These are phyloP conservation scores for Mucuna pruriens DNA, from an alignment of 306 rosid genomes.

Conservation along the genomic window DNA sequence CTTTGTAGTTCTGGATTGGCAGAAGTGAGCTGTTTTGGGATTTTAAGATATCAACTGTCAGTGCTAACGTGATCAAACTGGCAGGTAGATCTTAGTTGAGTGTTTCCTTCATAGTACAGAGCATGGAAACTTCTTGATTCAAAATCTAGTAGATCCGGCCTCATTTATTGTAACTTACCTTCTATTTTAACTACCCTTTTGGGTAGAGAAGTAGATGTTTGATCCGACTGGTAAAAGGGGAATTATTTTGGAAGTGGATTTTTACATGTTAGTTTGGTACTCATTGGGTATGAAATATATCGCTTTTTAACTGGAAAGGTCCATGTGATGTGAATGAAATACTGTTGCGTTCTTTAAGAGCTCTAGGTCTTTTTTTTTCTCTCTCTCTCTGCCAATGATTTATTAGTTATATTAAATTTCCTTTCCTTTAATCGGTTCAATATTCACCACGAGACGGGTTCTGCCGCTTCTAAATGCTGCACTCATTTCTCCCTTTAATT, in stretches of 20 bases:
- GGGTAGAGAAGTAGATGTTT: conserved; percentile 30
- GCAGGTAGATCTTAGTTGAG: conserved; percentile 52
- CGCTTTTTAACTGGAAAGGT: neutral
- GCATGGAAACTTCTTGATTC: conserved; percentile 42
- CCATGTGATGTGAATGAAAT: conserved; percentile 11
- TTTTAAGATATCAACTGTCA: conserved; percentile 38
- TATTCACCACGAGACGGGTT: neutral
- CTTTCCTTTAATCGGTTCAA: neutral
- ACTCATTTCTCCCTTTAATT: neutral
- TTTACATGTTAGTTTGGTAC: conserved; percentile 3
- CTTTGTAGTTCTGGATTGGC: conserved; percentile 45
- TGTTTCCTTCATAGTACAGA: conserved; percentile 42
- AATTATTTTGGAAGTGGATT: conserved; percentile 35
- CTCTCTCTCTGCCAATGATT: neutral
- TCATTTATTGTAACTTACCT: conserved; percentile 22
- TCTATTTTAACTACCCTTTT: conserved; percentile 18
- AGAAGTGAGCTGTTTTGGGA: conserved; percentile 47
- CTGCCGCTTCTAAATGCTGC: neutral
- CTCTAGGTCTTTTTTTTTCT: neutral
- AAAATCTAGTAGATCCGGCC: conserved; percentile 30
- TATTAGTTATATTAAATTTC: neutral
- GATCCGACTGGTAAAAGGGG: conserved; percentile 12
- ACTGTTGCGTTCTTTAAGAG: neutral
- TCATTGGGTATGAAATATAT: conserved; percentile 5
- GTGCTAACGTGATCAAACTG: conserved; percentile 38